Evolutionary conservation across 768 basidiomycete species (phyloP), one percentile per base, ranked within the genome.

Genomic region (Lactifluus piperatus): DNA sequence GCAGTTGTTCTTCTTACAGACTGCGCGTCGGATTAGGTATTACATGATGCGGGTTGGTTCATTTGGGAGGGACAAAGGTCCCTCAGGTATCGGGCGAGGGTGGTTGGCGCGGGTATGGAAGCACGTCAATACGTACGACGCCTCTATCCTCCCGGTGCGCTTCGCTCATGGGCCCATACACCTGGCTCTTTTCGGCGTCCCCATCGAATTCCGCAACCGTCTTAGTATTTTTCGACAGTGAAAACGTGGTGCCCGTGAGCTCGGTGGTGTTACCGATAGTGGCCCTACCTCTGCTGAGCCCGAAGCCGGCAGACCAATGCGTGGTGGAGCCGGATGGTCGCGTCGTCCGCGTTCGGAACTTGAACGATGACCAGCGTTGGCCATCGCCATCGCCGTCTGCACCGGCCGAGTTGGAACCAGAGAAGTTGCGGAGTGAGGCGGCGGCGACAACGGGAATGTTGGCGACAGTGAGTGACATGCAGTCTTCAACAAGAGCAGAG

Each of bases 401-500:
- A 6, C 20, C 16, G 11, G 30, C 37, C 18, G 60, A 13, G 8
- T n/a, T 20, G 26, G 10, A 6, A 8, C 44, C 41, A 1, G 49
- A 32, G 14, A 64, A 2, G 16, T 16, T 27, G 24, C 57, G 58
- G 22, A 67, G 5, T 14, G 55, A 27, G 9, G 61, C 63, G 29
- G 64, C 60, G 20, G 51, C 59, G 47, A 63, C 57, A 56, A 62
- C 60, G 58, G 64, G 58, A 4, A 56, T 20, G 46, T 56, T 58
- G 7, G 57, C 62, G 36, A 55, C 57, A 0, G 57, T 57, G 50
- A 60, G 57, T 13, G 62, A 57, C 32, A 55, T 64, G 63, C 58
- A 60, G 47, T 66, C 68, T 64, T 71, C 70, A 16, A 71, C 70
- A 48, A 71, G 59, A 9, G 69, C 70, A 16, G 70, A 63, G 41